Evolutionary conservation across 768 basidiomycete species (phyloP), one percentile per base, ranked within the genome.

Genomic region (Rhodotorula graminis): DNA sequence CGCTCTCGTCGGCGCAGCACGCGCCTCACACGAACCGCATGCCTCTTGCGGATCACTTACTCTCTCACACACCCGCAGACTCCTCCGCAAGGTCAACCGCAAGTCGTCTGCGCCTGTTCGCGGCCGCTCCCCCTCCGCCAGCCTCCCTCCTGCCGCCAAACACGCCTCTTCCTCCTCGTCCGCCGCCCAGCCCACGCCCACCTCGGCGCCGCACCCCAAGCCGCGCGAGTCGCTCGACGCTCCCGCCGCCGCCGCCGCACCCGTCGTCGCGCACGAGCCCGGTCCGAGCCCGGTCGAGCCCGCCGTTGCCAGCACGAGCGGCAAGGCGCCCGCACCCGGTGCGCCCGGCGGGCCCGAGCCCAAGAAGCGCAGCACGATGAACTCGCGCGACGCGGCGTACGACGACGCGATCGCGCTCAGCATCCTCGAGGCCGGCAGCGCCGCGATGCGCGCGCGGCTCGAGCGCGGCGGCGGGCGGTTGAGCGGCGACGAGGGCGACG

Each of bases 321-420:
- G 61, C 31, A 0, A 42, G 37, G 5, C 37, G 37, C 9, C 37
- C 9, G 44, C 18, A 21, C 25, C 56, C 46, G 16, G 50, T 10
- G 64, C 53, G 33, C 18, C 15, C 58, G 25, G 47, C 52, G 33
- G 52, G 25, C 49, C 19, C 53, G 33, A 61, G 25, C 49, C 19
- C 53, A 95, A 93, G 82, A 87, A 92, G 64, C 85, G 96, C 71
- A 93, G 92, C 77, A 99, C 96, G 63, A 95, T 99, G 93, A 98
- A 98, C 81, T 94, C 92, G 78, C 85, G 95, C 69, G 95, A 96
- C 80, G 92, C 94, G 25, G 82, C 81, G 21, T 94, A 93, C 80
- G 94, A 95, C 80, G 90, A 93, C 79, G 92, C 88, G 52, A 81
- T 83, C 58, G 80, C 80, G 60, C 49, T 73, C 55, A 66, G 58